Conservation (phyloP, 352 stramenopile species). For the Phytophthora quininea region DNA sequence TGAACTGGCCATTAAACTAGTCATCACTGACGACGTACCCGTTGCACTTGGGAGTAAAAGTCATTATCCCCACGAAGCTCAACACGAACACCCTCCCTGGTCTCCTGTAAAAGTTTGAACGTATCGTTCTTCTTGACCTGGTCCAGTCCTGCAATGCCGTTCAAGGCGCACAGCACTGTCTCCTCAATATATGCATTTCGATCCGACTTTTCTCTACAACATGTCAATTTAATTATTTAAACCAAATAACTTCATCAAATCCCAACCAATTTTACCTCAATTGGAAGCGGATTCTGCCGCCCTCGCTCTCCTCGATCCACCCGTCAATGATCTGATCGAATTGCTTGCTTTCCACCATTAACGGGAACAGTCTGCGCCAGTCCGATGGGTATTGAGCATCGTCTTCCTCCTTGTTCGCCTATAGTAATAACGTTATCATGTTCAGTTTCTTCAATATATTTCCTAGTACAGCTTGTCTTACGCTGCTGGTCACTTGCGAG, state of each 20-base stretch:
- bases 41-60: constrained; percentile 94
- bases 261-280: constrained; percentile 29
- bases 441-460: not conserved
- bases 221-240: not conserved
- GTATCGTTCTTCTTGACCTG: constrained; percentile 21
- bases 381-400: not conserved
- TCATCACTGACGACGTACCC: constrained; percentile 35
- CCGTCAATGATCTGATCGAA: constrained; percentile 75
- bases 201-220: constrained; percentile 40
- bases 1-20: not conserved
- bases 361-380: constrained; percentile 29
- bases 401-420: not conserved
- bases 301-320: constrained; percentile 28
- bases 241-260: not conserved
- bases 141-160: constrained; percentile 58
- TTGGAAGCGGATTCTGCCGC: constrained; percentile 34
- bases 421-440: constrained; percentile 6
- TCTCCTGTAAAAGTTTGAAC: constrained; percentile 30
- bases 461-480: not conserved
- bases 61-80: constrained; percentile 95
- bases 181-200: constrained; percentile 93
- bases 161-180: constrained; percentile 78
- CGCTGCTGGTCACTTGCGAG: constrained; percentile 62
- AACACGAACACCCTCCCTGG: constrained; percentile 57
- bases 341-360: constrained; percentile 90